Base-by-base conservation (phyloP, 768 basidiomycete genomes). In the Albatrellus ellisii region DNA sequence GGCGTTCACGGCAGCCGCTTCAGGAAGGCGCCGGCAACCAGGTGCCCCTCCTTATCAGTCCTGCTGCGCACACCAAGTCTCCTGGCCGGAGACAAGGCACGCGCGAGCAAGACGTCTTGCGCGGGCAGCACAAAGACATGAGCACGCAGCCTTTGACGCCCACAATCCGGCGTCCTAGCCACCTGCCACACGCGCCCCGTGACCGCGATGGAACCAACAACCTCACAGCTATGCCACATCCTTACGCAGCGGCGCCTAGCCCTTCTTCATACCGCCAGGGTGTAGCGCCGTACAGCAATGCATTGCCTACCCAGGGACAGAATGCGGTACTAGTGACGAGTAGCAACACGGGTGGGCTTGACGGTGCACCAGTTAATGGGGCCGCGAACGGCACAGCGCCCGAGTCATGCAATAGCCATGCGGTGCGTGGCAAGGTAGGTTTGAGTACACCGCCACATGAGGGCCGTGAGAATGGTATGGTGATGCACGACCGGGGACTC, bases 61-160 rank as follows among this genome's bases (percentile, higher is more conserved):
- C 84, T 4, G 74, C 79, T 22, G 77, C 70, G 5, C 79, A 77
- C 46, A 66, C 80, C 41, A 84, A 80, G 64, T 62, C 58, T 49
- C 63, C 65, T 41, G 63, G 69, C 20, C 70, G 80, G 41, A 62
- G 66, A 36, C n/a, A n/a, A n/a, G n/a, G n/a, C n/a, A 60, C 68
- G 2, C 24, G 56, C 54, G 17, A 73, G 78, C 33, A 67, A 69
- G 22, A 62, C 62, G 8, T 53, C 67, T 2, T 69, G 77, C 34
- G 76, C 74, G 42, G 68, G 74, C 26, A 56, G 56, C 21, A 62
- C 17, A 7, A 65, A 15, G 69, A 71, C 39, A 48, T 49, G 38
- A 81, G 78, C 49, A 76, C 73, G 8, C 82, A 83, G 54, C 73
- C 78, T 6, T 59, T 81, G n/a, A 67, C 73, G 12, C 74, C 84